phyloP scores from a whole-genome alignment of 805 yeast species.

The Jamesozyma hellenica region DNA sequence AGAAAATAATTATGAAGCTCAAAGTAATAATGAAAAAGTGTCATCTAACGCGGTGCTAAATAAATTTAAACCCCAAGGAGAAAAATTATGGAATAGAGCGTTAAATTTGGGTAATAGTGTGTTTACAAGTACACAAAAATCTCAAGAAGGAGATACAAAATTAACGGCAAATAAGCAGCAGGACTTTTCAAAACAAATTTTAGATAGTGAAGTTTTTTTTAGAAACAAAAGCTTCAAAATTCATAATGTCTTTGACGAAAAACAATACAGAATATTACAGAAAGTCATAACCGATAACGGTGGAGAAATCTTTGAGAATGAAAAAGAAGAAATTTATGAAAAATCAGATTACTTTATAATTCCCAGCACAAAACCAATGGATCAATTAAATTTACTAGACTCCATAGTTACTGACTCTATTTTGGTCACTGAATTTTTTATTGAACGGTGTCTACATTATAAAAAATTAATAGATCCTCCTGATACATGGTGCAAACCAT shows the following conservation, averaged over 20 bases:
- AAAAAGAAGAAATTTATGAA: neutral
- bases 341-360: conserved; percentile 9
- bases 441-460: conserved; percentile 63
- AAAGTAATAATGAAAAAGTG: neutral
- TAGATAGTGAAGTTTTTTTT: conserved; percentile 7
- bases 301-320: conserved; percentile 9
- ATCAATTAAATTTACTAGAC: conserved; percentile 5
- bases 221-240: conserved; percentile 11
- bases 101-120: conserved; percentile 9
- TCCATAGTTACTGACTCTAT: neutral
- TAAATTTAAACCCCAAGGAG: conserved; percentile 23
- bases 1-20: no score
- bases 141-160: neutral
- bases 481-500: conserved; percentile 61
- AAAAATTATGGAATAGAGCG: conserved; percentile 23
- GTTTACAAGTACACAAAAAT: neutral
- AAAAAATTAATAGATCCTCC: conserved; percentile 31
- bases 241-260: conserved; percentile 10
- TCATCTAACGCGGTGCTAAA: conserved; percentile 5
- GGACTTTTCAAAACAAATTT: neutral
- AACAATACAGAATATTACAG: conserved; percentile 14
- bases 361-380: conserved; percentile 17
- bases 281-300: conserved; percentile 20
- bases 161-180: neutral
- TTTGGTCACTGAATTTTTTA: conserved; percentile 67